Percentiles rank a stretch among this genome's conserved stretches.
These are phyloP conservation scores for Spatholobus suberectus DNA, from an alignment of 306 rosid species.

Conservation along the genomic window DNA sequence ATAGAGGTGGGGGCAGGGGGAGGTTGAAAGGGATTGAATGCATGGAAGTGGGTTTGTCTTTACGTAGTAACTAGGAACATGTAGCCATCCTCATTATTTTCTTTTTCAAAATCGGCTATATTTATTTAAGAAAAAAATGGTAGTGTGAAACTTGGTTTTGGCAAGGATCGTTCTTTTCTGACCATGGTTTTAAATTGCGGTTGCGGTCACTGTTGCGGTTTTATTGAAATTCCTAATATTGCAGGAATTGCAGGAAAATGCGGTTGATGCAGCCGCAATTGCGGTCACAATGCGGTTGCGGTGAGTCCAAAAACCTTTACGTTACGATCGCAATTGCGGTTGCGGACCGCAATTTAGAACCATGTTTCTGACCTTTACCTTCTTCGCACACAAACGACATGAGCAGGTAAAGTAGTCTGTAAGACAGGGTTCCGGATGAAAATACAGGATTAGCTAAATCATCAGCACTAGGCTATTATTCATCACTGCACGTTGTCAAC, in stretches of 20 bases:
- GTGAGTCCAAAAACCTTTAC: no score
- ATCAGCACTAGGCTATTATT: not conserved
- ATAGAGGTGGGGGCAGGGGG: not conserved
- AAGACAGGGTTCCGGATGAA: not conserved
- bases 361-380: not conserved
- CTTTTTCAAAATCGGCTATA: not conserved
- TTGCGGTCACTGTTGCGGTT: no score
- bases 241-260: no score
- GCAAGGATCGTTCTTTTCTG: not conserved
- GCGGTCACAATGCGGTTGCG: no score
- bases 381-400: not conserved
- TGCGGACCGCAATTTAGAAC: no score
- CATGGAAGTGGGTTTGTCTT: constrained; percentile 3
- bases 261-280: no score
- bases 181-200: no score
- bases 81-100: not conserved
- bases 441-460: not conserved
- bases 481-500: constrained; percentile 16
- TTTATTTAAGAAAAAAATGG: not conserved
- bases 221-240: no score
- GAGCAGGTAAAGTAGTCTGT: not conserved
- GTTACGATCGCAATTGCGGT: no score
- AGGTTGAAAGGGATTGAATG: constrained; percentile 17
- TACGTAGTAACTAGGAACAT: not conserved
- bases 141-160: not conserved